phyloP scores from a whole-genome alignment of 768 basidiomycete genomes.

The Auriculariales sp. region DNA sequence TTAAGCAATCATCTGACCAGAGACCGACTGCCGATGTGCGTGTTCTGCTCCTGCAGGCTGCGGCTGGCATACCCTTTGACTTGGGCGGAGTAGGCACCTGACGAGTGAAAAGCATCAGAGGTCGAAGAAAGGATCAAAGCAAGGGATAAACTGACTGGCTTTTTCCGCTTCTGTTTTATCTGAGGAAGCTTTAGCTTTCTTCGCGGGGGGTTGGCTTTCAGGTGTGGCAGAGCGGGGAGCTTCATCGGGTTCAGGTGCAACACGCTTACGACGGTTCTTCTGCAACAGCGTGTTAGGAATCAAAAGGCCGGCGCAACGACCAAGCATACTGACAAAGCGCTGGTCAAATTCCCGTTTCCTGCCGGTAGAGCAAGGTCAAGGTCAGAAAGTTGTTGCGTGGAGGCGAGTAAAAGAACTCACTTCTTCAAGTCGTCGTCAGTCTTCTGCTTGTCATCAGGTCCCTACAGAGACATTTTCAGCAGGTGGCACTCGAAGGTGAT shows the following conservation, averaged over 20 bases:
- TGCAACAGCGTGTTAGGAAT: constrained; percentile 10
- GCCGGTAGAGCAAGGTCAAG: no score
- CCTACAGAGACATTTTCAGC: constrained; percentile 19
- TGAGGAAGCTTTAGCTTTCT: constrained; percentile 24
- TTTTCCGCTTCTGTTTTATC: constrained; percentile 5
- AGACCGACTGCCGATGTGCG: constrained; percentile 1
- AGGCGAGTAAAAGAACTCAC: constrained; percentile 18
- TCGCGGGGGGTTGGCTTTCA: constrained; percentile 18
- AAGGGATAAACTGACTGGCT: constrained; percentile 17
- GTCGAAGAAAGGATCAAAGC: neutral
- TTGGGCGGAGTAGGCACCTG: constrained; percentile 28
- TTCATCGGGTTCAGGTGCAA: constrained; percentile 14
- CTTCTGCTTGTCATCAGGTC: constrained; percentile 44
- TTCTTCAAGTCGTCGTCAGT: constrained; percentile 34
- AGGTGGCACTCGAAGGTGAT: neutral
- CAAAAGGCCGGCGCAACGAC: neutral
- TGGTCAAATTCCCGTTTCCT: constrained; percentile 49
- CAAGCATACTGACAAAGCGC: constrained; percentile 36
- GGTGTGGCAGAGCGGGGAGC: constrained; percentile 16
- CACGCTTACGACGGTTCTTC: constrained; percentile 49
- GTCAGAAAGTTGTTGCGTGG: neutral
- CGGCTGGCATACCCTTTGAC: constrained; percentile 24
- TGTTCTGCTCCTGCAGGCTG: constrained; percentile 24
- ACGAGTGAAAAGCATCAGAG: neutral
- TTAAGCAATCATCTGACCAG: neutral